A percentile compares a stretch with the other conserved stretches of the same genome.
phyloP scores from a whole-genome alignment of 768 basidiomycete genomes.

The Rhizopogon vesiculosus region DNA sequence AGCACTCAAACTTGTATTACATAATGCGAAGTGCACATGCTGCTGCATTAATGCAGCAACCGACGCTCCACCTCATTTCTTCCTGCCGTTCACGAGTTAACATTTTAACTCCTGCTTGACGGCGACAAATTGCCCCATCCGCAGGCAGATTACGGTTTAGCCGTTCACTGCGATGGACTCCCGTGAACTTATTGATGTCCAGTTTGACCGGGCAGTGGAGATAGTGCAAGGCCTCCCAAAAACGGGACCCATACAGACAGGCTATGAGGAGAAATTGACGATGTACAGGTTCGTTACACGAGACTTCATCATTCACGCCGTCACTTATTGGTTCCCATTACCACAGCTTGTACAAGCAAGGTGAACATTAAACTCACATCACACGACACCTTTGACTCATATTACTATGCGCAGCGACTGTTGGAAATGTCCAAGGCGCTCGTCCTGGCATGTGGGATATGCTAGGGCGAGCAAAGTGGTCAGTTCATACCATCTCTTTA shows the following conservation, averaged over 20 bases:
- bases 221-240: constrained; percentile 92
- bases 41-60: no score
- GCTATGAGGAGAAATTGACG: constrained; percentile 89
- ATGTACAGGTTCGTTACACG: constrained; percentile 73
- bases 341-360: constrained; percentile 87
- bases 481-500: constrained; percentile 11
- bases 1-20: no score
- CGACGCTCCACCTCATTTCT: no score
- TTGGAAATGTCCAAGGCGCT: constrained; percentile 76
- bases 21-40: no score
- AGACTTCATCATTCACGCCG: background rate
- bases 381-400: constrained; percentile 1
- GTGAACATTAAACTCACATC: constrained; percentile 31
- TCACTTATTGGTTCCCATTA: constrained; percentile 6
- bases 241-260: constrained; percentile 92
- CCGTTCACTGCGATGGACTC: constrained; percentile 45
- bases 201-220: constrained; percentile 92
- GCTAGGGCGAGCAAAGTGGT: constrained; percentile 94
- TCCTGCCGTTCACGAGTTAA: background rate
- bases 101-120: background rate
- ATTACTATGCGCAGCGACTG: constrained; percentile 58
- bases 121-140: background rate
- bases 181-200: constrained; percentile 65
- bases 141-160: background rate
- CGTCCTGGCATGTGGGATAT: constrained; percentile 89